Base-by-base conservation (phyloP, 495 filamentous ascomycete genomes). In the Penicillium verhagenii region DNA sequence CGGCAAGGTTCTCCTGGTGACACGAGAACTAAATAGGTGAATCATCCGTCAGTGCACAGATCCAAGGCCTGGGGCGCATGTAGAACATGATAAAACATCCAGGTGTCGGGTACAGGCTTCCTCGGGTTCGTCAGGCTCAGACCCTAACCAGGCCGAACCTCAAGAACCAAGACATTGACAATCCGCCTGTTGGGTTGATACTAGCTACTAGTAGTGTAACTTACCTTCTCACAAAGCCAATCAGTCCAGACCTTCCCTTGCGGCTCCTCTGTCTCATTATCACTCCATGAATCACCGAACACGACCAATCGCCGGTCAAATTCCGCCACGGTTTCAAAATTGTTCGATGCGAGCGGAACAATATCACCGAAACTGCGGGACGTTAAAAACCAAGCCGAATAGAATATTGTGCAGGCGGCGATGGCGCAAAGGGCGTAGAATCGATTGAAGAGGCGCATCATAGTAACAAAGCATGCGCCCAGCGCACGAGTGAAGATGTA, bases 221-320 rank as follows among this genome's bases (percentile, higher is more conserved):
- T 56, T 69, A 78, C 75, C 63, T 65, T 66, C 14, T 58, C 64
- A 59, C 77, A 79, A 21, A 80, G 67, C 66, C 69, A 72, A 54
- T 79, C 73, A 21, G 73, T 76, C 75, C 74, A 80, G 4, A 72
- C 63, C 33, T 60, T 60, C 19, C 74, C 75, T 50, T 71, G 71
- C 4, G 57, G 45, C 2, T 71, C 62, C 21, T 65, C 66, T 6
- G 71, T 65, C 59, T 73, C 63, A 58, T 74, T 74, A 47, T 76
- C 76, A 35, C 75, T 78, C 77, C 75, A 79, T 13, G 77, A 76
- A 56, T 80, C 76, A 1, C 76, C 75, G 54, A 79, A 80, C 3
- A 78, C 70, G 2, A 79, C 69, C 42, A 80, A 60, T 61, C 77
- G 62, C 44, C 59, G 65, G 26, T 73, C 60, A 51, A 69, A 71